Evolutionary conservation across 495 filamentous ascomycete species (phyloP), one percentile per base, ranked within the genome.

Genomic region (Daldinia bambusicola): DNA sequence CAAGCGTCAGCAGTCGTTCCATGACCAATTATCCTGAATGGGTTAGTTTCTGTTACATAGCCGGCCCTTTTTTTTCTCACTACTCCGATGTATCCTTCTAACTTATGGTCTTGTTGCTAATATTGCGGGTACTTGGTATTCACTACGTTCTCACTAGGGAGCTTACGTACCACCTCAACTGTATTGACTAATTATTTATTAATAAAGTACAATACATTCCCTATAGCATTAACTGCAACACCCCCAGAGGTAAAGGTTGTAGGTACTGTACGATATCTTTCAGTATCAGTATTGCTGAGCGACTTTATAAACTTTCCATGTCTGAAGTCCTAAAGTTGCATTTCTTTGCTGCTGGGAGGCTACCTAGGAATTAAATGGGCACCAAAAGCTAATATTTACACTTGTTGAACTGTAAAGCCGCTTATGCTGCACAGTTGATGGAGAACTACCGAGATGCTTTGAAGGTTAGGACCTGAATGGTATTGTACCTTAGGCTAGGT

Each of bases 1-100:
- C 36, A 4, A 13, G 18, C 18, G 56, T 38, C 56, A 57, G 50
- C 31, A 71, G 58, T 55, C 31, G 18, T 69, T 55, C 55, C 59
- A 41, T 63, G 70, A 53, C 41, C 70, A 58, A 66, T 56, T 63
- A 41, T 66, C 70, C 70, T 20, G 58, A 2, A 37, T 55, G 45
- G 70, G 70, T 66, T 69, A 69, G 66, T 63, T 62, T 50, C 55
- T 50, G 61, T 73, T 73, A 69, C 70, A 73, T 73, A 57, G 57
- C 58, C 52, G 57, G 66, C 70, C 68, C 41, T 61, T 26, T 26
- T 26, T 26, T 26, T 69, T 66, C 64, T 66, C n/a, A n/a, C 56
- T n/a, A 45, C 40, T 53, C 43, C n/a, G 36, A 20, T 30, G 56
- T 61, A 60, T 38, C 14, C 7, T 61, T 22, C 18, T 66, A 66